Evolutionary conservation across 306 rosid species (phyloP).

Genomic region (Malus sieversii): DNA sequence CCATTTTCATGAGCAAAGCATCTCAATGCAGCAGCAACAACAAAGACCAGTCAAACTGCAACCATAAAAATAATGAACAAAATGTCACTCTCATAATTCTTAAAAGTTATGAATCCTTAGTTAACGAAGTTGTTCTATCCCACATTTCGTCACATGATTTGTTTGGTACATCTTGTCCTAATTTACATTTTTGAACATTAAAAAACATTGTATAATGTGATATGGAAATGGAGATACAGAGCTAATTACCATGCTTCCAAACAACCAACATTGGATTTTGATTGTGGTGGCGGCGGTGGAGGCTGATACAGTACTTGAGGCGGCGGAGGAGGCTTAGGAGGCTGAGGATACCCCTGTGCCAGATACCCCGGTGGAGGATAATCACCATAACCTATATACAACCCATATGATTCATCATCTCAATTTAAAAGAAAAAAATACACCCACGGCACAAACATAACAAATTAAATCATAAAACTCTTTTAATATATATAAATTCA

Average conservation of each 20-base stretch:
- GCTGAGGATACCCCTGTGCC: not conserved
- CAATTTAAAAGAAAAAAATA: not conserved
- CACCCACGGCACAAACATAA: not conserved
- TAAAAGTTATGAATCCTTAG: not conserved
- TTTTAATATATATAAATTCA: not conserved
- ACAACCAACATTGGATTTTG: not conserved
- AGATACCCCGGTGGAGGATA: not conserved
- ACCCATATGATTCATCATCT: not conserved
- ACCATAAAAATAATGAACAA: not conserved
- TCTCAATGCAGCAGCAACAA: not conserved
- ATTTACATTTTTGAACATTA: not conserved
- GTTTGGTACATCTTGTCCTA: too few relatives aligned
- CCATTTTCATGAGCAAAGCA: not conserved
- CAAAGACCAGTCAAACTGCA: conserved; percentile 3
- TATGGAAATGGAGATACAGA: too few relatives aligned
- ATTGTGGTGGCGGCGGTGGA: not conserved
- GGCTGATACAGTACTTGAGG: not conserved
- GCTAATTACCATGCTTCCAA: conserved; percentile 4
- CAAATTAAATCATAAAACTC: not conserved
- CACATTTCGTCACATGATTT: not conserved
- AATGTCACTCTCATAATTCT: too few relatives aligned
- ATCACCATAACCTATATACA: not conserved
- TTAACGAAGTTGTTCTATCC: not conserved
- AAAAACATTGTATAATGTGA: not conserved
- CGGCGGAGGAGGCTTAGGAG: not conserved